Percentiles rank a stretch among this genome's conserved stretches.
Conservation (phyloP, 495 filamentous ascomycete species). For the Hyaloscypha finlandica region DNA sequence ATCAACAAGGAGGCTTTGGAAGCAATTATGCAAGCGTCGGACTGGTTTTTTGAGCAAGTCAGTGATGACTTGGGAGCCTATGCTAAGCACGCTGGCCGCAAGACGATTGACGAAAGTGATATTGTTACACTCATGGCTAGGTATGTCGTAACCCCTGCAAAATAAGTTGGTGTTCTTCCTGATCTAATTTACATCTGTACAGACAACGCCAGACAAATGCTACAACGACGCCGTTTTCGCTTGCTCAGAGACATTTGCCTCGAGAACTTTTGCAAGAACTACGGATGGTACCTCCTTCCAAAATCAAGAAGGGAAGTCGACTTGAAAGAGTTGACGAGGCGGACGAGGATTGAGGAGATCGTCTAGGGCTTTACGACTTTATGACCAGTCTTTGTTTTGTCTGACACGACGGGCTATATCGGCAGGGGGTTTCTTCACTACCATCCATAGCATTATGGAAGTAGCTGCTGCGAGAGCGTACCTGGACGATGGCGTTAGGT, state of each 20-base stretch:
- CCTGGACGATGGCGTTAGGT: constrained; percentile 50
- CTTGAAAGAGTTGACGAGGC: constrained; percentile 41
- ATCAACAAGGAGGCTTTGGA: constrained; percentile 72
- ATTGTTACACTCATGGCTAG: constrained; percentile 79
- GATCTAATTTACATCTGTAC: constrained; percentile 29
- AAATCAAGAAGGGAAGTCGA: constrained; percentile 35
- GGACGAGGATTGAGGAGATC: constrained; percentile 30
- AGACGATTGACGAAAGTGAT: constrained; percentile 84
- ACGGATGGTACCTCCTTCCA: constrained; percentile 63
- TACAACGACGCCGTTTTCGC: constrained; percentile 74
- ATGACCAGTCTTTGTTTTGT: constrained; percentile 79
- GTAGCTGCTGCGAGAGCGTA: constrained; percentile 87
- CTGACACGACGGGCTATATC: constrained; percentile 73
- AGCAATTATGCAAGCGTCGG: constrained; percentile 74
- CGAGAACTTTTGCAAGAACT: constrained; percentile 82
- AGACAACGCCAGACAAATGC: constrained; percentile 79
- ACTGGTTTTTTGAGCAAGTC: constrained; percentile 88
- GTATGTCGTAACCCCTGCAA: constrained; percentile 40
- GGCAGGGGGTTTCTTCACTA: constrained; percentile 79
- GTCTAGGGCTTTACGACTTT: constrained; percentile 24
- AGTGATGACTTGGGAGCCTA: constrained; percentile 78
- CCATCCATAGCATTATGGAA: constrained; percentile 92
- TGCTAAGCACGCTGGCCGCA: constrained; percentile 78
- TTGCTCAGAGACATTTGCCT: constrained; percentile 80
- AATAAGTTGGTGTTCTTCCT: neutral